A percentile compares a stretch with the other conserved stretches of the same genome.
phyloP scores from a whole-genome alignment of 2,329 filamentous ascomycete species.

The Setomelanomma holmii region DNA sequence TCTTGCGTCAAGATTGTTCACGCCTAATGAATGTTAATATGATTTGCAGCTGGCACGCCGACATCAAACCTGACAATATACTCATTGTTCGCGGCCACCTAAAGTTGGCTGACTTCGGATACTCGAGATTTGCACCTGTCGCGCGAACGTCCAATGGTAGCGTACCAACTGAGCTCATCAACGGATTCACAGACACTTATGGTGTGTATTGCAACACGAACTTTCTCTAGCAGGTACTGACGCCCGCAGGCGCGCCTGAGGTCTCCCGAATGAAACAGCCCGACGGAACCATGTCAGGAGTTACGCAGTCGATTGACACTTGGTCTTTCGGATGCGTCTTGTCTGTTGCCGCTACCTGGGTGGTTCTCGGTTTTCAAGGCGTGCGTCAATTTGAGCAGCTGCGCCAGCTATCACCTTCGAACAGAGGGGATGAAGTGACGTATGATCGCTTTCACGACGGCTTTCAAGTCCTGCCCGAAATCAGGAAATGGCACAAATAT shows the following conservation, averaged over 20 bases:
- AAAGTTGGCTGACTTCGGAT: slow-evolving; percentile 51
- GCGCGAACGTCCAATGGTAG: slow-evolving; percentile 5
- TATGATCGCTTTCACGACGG: slow-evolving; percentile 20
- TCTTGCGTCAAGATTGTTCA: too few species aligned
- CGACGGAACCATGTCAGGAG: slow-evolving; percentile 5
- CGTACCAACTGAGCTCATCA: slow-evolving; percentile 5
- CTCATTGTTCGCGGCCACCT: slow-evolving; percentile 44
- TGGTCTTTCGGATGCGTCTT: slow-evolving; percentile 52
- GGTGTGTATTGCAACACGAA: slow-evolving; percentile 33
- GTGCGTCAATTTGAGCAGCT: slow-evolving; percentile 32
- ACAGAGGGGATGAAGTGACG: neutral
- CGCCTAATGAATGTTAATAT: too few species aligned
- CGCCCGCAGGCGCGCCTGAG: slow-evolving; percentile 16
- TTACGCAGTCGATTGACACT: slow-evolving; percentile 44
- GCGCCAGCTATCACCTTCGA: slow-evolving; percentile 1
- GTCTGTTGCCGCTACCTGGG: slow-evolving; percentile 50
- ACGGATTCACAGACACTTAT: slow-evolving; percentile 47
- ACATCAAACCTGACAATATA: slow-evolving; percentile 56
- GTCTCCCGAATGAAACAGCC: slow-evolving; percentile 15
- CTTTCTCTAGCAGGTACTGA: neutral
- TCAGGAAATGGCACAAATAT: slow-evolving; percentile 20
- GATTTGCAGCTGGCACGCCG: slow-evolving; percentile 51
- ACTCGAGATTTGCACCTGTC: slow-evolving; percentile 31
- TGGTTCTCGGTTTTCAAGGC: slow-evolving; percentile 45
- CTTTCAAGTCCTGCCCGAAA: slow-evolving; percentile 5